Base-by-base conservation (phyloP, 2,329 filamentous ascomycete genomes). In the Fusarium drepaniforme region DNA sequence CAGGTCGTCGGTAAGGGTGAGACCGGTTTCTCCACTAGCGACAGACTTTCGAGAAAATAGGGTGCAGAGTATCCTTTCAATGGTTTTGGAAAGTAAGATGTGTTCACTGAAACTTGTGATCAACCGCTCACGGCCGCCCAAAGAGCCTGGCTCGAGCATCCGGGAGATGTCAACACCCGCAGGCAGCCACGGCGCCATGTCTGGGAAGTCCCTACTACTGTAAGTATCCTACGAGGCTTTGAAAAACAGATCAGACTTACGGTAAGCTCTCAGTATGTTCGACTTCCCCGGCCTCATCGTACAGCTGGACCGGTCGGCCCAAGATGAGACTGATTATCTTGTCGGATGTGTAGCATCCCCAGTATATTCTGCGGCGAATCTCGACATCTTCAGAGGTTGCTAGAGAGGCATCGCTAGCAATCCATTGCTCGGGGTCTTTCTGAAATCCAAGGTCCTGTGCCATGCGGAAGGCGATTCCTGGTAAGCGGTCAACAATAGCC, bases 271-370 rank as follows among this genome's bases (percentile, higher is more conserved):
- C 44, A 25, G 44, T 25, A 23, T 49, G 23, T 25, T 49, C 44
- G 8, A 49, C 44, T 25, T 49, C 44, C 1, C 44, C 44, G 16
- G 44, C 44, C 15, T 49, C 44, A 11, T 49, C 44, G 8, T 49
- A 49, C 23, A 59, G 23, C 35, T 33, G 28, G 9, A 59, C 56
- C 4, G 56, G 56, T 23, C 56, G 37, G 3, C 56, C 56, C 15
- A 59, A 40, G 23, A 59, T 38, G 23, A 59, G 56, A n/a, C 56
- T 59, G 4, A 59, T 59, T 23, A 59, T 30, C 56, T 59, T 59
- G 33, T 59, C 56, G 25, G 56, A 59, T 5, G 56, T 33, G 35
- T 59, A 59, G 13, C 56, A 59, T 23, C 56, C 56, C 56, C 56
- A 59, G 21, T 59, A 59, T 38, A 59, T 59, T 7, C 56, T 30